Conservation (phyloP, 176 grass and related monocot genomes). For the Themeda triandra region DNA sequence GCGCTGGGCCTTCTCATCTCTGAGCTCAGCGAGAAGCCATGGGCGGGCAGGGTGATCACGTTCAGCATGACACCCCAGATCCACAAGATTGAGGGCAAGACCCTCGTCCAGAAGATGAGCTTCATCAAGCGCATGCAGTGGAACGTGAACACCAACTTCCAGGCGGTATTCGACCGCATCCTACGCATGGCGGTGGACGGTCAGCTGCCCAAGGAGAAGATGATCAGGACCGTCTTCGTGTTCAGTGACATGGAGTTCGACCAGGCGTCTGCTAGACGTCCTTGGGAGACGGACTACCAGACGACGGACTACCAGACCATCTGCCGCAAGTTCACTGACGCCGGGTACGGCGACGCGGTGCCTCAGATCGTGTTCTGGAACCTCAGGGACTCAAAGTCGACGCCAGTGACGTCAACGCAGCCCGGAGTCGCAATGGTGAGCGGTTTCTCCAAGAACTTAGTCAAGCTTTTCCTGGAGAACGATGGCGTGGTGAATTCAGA, state of each 20-base stretch:
- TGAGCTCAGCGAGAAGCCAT: conserved; percentile 48
- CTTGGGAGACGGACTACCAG: conserved; percentile 24
- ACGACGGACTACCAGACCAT: conserved; percentile 41
- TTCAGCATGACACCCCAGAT: not conserved
- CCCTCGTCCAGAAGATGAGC: conserved; percentile 18
- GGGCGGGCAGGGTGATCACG: conserved; percentile 41
- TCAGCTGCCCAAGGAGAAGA: conserved; percentile 25
- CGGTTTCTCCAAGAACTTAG: too few relatives aligned
- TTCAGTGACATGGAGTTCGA: conserved; percentile 98
- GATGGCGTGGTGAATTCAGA: too few relatives aligned
- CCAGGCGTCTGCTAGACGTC: conserved; percentile 20
- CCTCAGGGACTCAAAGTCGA: too few relatives aligned
- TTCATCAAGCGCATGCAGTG: conserved; percentile 22
- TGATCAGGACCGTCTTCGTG: conserved; percentile 55
- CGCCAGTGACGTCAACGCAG: too few relatives aligned
- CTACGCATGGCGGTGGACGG: conserved; percentile 26
- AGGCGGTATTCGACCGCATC: conserved; percentile 46
- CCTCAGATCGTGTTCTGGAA: too few relatives aligned
- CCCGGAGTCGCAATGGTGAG: too few relatives aligned
- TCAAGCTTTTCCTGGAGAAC: too few relatives aligned
- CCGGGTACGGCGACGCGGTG: conserved; percentile 24
- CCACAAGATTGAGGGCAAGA: conserved; percentile 34
- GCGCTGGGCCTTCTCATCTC: conserved; percentile 41
- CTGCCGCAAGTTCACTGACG: conserved; percentile 25
- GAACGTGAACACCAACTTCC: conserved; percentile 37